Evolutionary conservation across 768 basidiomycete genomes (phyloP), one percentile per base, ranked within the genome.

Genomic region (Lentinula guzmanii): DNA sequence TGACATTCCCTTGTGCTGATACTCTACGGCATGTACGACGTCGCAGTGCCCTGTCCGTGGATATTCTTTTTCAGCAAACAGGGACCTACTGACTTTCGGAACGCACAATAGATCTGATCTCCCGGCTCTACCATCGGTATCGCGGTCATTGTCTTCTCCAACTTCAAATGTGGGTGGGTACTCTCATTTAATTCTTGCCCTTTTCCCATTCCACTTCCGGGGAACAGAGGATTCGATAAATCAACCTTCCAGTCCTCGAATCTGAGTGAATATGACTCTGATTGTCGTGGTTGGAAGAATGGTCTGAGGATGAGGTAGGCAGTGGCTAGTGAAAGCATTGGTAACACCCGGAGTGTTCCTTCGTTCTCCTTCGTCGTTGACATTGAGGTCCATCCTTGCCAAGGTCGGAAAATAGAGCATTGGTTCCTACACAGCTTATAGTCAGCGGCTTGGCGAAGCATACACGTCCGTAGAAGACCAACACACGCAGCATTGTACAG

Each of bases 241-340:
- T 89, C 84, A 16, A 71, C 70, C 45, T 75, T 72, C 87, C 87
- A 89, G 60, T 87, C 79, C 16, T 77, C 75, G 15, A 76, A 72
- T 3, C 72, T 72, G 43, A 85, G 61, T 39, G 77, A 69, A 15
- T 34, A 11, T 4, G 68, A 69, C 1, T 55, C 24, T 9, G 65
- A 35, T 18, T 66, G 60, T 13, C 66, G 64, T 4, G 76, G 79
- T 54, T 74, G 76, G 79, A 90, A 89, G 73, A 89, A 86, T 0
- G 87, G 87, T 8, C 88, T 80, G 0, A 89, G 76, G 18, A 89
- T 74, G 61, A 82, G 72, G 63, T 90, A 90, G 0, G 87, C 81
- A 0, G 84, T 79, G 6, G 84, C 72, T 18, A 85, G 76, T 0
- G 72, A 71, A 51, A 89, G 71, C 70, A 81, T 77, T 0, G 86